phyloP scores from a whole-genome alignment of 148 eudicot genomes.

The Camellia granthamiana region DNA sequence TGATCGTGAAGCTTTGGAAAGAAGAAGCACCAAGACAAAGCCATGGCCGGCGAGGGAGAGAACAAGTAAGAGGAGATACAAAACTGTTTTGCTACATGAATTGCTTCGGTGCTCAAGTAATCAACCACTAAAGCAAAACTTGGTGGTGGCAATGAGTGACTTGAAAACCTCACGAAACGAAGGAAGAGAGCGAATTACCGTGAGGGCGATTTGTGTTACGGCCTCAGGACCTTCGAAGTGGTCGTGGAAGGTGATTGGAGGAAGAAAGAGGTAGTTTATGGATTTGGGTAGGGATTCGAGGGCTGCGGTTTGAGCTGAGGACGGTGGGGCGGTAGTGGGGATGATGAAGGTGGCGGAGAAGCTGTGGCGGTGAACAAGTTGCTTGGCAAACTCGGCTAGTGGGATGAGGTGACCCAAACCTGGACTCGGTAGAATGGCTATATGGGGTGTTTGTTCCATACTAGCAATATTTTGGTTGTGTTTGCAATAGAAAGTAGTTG shows the following conservation, averaged over 20 bases:
- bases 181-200: not conserved
- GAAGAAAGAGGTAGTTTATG: conserved; percentile 4
- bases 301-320: conserved; percentile 25
- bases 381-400: not conserved
- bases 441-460: conserved; percentile 10
- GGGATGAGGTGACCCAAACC: conserved; percentile 18
- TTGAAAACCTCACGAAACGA: not conserved
- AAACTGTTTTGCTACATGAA: conserved; percentile 14
- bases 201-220: not conserved
- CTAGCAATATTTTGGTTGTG: too few relatives aligned
- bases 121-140: conserved; percentile 14
- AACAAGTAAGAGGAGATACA: conserved; percentile 3
- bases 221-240: not conserved
- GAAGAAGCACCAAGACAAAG: not conserved
- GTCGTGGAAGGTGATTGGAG: not conserved
- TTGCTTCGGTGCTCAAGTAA: conserved; percentile 12
- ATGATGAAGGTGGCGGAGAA: not conserved
- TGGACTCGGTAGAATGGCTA: conserved; percentile 10
- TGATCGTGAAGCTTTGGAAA: conserved; percentile 11
- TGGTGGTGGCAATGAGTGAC: not conserved
- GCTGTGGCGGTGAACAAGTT: not conserved
- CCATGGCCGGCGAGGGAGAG: conserved; percentile 7
- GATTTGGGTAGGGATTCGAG: conserved; percentile 28
- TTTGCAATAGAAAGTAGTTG: too few relatives aligned
- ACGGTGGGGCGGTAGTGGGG: conserved; percentile 26